Evolutionary conservation across 345 rosid species (phyloP).

Genomic region (Corchorus olitorius): DNA sequence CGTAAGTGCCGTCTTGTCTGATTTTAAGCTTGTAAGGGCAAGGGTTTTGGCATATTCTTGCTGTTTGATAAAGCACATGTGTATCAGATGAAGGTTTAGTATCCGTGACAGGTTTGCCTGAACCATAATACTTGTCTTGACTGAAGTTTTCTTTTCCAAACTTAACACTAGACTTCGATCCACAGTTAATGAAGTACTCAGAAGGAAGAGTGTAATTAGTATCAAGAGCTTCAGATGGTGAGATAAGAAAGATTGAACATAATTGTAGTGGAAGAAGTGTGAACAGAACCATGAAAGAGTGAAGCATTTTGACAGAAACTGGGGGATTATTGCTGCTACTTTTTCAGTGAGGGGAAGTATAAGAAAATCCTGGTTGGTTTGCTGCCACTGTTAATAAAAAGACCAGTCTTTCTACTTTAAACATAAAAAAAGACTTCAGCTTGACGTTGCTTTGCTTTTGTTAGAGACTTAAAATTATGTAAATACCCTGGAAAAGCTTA

Average conservation of each 20-base stretch:
- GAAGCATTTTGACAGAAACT: neutral
- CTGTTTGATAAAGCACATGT: constrained; percentile 39
- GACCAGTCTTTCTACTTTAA: neutral
- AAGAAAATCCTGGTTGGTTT: neutral
- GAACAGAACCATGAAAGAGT: neutral
- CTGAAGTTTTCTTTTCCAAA: constrained; percentile 16
- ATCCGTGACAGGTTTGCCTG: constrained; percentile 15
- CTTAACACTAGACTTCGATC: constrained; percentile 29
- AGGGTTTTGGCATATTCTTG: constrained; percentile 41
- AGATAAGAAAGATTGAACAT: neutral
- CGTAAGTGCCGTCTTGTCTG: constrained; percentile 26
- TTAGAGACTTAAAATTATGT: neutral
- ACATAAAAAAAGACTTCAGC: neutral
- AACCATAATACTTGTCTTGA: constrained; percentile 33
- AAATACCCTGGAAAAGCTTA: neutral
- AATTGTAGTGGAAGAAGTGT: neutral
- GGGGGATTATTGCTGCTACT: neutral
- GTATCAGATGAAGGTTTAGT: neutral
- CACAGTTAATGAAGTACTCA: constrained; percentile 53
- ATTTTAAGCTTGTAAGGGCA: constrained; percentile 39
- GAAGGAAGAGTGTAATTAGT: constrained; percentile 30
- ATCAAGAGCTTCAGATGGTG: constrained; percentile 13
- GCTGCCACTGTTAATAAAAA: neutral
- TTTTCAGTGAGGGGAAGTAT: neutral
- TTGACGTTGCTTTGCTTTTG: constrained; percentile 1